Conservation (phyloP, 1,284 basidiomycete genomes). For the Cryptococcus maquisensis region DNA sequence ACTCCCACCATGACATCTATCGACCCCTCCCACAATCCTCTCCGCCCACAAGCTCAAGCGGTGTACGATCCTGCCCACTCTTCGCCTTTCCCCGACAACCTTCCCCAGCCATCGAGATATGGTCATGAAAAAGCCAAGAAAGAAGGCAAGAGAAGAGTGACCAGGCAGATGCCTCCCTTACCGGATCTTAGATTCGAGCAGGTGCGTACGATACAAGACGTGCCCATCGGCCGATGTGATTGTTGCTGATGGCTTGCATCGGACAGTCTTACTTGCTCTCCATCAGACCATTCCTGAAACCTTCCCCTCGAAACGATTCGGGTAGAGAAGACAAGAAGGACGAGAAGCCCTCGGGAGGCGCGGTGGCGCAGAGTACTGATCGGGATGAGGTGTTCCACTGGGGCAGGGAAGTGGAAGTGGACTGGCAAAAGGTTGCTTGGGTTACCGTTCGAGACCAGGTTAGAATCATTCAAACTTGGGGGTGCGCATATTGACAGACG, state of each 20-base stretch:
- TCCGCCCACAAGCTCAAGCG: constrained; percentile 30
- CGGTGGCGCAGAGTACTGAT: constrained; percentile 24
- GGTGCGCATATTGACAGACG: neutral
- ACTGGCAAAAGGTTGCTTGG: constrained; percentile 39
- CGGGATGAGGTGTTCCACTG: constrained; percentile 40
- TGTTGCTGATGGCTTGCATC: neutral
- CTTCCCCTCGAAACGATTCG: constrained; percentile 12
- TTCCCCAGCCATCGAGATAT: constrained; percentile 10
- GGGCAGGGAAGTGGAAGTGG: constrained; percentile 39
- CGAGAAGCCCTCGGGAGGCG: constrained; percentile 13
- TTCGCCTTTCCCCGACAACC: constrained; percentile 22
- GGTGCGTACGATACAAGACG: constrained; percentile 21
- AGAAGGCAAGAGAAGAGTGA: constrained; percentile 38
- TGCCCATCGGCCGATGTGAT: neutral
- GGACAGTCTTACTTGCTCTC: constrained; percentile 40
- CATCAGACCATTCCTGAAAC: constrained; percentile 36
- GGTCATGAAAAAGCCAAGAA: constrained; percentile 16
- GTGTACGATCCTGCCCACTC: constrained; percentile 21
- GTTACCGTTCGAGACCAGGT: constrained; percentile 48
- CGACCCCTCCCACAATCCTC: constrained; percentile 38
- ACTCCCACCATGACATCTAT: constrained; percentile 35
- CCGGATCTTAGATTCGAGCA: constrained; percentile 48
- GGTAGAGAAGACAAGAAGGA: constrained; percentile 9
- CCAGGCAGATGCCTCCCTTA: constrained; percentile 39
- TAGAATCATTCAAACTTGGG: constrained; percentile 8